Conservation (phyloP, 2,329 filamentous ascomycete species). For the Nakataea oryzae region DNA sequence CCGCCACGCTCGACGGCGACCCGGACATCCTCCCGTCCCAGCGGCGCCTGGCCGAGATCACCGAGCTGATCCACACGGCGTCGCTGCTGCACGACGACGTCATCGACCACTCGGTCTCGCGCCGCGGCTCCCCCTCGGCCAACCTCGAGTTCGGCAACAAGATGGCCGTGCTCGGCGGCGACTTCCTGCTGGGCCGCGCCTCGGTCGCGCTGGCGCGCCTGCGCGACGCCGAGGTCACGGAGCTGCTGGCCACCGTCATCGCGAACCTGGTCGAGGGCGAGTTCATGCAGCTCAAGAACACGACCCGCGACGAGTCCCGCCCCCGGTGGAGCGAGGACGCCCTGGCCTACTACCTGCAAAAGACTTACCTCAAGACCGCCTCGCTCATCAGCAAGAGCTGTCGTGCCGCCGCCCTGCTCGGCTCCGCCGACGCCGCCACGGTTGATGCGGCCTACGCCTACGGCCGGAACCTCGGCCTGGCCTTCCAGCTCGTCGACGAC, state of each 20-base stretch:
- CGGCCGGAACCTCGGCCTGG: slow-evolving; percentile 84
- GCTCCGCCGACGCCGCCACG: slow-evolving; percentile 62
- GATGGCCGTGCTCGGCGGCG: slow-evolving; percentile 96
- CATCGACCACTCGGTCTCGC: slow-evolving; percentile 81
- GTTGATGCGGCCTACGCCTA: slow-evolving; percentile 89
- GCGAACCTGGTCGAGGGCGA: slow-evolving; percentile 97
- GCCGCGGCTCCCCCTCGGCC: slow-evolving; percentile 75
- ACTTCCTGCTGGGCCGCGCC: slow-evolving; percentile 85
- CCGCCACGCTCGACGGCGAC: slow-evolving; percentile 26
- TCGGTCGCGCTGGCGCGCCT: slow-evolving; percentile 88
- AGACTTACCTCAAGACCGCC: slow-evolving; percentile 96
- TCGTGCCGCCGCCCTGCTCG: slow-evolving; percentile 77
- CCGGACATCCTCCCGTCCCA: slow-evolving; percentile 84
- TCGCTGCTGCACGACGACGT: slow-evolving; percentile 97
- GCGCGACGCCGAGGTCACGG: slow-evolving; percentile 86
- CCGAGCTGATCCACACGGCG: slow-evolving; percentile 93
- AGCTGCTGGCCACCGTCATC: slow-evolving; percentile 90
- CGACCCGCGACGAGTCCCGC: slow-evolving; percentile 73
- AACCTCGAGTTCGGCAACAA: slow-evolving; percentile 98
- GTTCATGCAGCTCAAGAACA: slow-evolving; percentile 99
- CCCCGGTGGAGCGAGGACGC: slow-evolving; percentile 83
- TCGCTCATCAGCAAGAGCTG: slow-evolving; percentile 95
- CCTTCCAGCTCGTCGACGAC: slow-evolving; percentile 96
- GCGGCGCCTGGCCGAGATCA: slow-evolving; percentile 86
- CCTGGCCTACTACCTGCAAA: slow-evolving; percentile 88